A percentile compares a stretch with the other conserved stretches of the same genome.
These are phyloP conservation scores for Bipolaris cookei DNA, from an alignment of 2,329 filamentous ascomycete species.

Conservation along the genomic window DNA sequence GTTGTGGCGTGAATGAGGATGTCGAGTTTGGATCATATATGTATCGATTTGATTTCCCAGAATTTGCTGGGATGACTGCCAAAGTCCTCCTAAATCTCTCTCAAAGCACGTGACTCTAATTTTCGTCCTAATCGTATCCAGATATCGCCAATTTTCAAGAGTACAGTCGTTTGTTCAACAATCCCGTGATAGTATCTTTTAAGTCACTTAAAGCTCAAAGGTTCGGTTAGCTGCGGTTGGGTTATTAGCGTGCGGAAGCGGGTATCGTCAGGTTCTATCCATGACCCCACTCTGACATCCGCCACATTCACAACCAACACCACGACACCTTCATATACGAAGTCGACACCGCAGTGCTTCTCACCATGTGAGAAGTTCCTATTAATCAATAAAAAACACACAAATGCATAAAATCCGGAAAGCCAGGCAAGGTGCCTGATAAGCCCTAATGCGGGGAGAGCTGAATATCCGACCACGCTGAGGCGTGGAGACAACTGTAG, in stretches of 20 bases:
- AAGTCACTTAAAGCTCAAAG: too few relatives aligned
- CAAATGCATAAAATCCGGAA: not conserved
- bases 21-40: too few relatives aligned
- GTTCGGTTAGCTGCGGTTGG: conserved; percentile 27
- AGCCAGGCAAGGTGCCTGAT: not conserved
- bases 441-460: conserved; percentile 3
- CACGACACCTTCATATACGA: conserved; percentile 1
- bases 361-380: not conserved
- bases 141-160: too few relatives aligned
- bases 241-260: conserved; percentile 15
- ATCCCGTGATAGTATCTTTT: too few relatives aligned
- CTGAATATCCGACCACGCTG: not conserved
- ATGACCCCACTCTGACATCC: conserved; percentile 17
- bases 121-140: too few relatives aligned
- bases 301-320: conserved; percentile 21
- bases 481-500: conserved; percentile 4
- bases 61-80: too few relatives aligned
- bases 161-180: too few relatives aligned
- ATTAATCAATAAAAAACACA: not conserved
- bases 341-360: not conserved
- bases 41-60: too few relatives aligned
- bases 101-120: too few relatives aligned
- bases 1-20: too few relatives aligned
- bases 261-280: conserved; percentile 5
- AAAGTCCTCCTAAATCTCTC: too few relatives aligned